Percentiles rank a stretch among this genome's conserved stretches.
phyloP scores from a whole-genome alignment of 306 rosid genomes.

The Biancaea sappan region DNA sequence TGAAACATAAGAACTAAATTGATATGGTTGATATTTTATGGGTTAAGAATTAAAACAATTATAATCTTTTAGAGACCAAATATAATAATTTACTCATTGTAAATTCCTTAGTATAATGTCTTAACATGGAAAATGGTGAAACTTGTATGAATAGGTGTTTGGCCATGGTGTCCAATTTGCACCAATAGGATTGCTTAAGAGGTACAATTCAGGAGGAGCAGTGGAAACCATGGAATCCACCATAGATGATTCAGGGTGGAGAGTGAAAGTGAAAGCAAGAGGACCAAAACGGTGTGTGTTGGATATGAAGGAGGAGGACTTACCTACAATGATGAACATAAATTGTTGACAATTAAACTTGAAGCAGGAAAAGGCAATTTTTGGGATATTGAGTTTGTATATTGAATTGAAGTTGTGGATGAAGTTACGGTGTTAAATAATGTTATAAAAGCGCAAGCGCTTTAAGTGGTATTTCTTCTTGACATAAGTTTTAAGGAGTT shows the following conservation, averaged over 20 bases:
- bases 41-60: too few species aligned
- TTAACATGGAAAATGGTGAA: conserved; percentile 12
- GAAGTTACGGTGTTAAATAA: neutral
- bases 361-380: conserved; percentile 47
- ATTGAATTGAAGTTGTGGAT: too few species aligned
- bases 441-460: too few species aligned
- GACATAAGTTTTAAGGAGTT: too few species aligned
- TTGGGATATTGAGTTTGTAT: conserved; percentile 53
- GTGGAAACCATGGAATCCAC: conserved; percentile 48
- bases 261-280: conserved; percentile 45
- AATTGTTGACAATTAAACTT: conserved; percentile 48
- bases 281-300: conserved; percentile 61
- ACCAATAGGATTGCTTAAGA: conserved; percentile 69
- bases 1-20: too few species aligned
- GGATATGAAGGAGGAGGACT: conserved; percentile 55
- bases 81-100: too few species aligned
- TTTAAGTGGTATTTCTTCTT: too few species aligned
- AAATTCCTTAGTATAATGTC: neutral
- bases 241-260: conserved; percentile 35
- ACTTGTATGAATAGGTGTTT: conserved; percentile 44
- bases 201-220: conserved; percentile 89
- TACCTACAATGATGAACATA: conserved; percentile 52
- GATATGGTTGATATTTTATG: too few species aligned
- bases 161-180: conserved; percentile 48
- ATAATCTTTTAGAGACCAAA: too few species aligned